Evolutionary conservation across 305 asterid species (phyloP), one percentile per base, ranked within the genome.

Genomic region (Rubia balearica): DNA sequence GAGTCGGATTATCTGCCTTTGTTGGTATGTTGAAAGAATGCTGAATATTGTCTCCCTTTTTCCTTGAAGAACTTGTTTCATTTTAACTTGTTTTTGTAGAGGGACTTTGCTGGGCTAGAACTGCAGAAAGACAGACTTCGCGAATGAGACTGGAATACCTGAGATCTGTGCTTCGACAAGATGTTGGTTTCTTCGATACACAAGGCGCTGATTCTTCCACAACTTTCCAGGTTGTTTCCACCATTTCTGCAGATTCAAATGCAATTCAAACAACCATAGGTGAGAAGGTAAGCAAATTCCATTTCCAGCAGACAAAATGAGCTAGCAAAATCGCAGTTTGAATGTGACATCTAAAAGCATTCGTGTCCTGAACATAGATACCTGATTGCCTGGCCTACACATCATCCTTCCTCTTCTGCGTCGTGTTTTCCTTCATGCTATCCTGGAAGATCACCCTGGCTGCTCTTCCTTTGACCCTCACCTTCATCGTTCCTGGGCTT

Each of bases 31-130:
- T 40, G 51, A 36, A 17, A 21, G 24, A n/a, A 61, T 13, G 22
- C 21, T 10, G 30, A n/a, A 24, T n/a, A 1, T 6, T 51, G 16
- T 11, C 16, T 45, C 1, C 21, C n/a, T 62, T 38, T 9, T 21
- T 22, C 59, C 10, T 64, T 13, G 36, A 9, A 21, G 30, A 65
- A 24, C 43, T 72, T 62, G 51, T 42, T 56, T 10, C 24, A 41
- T 10, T 71, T 36, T 5, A 53, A 17, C 9, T 36, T 41, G 49
- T n/a, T 64, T 76, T 61, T 75, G 45, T 85, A 87, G 97, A 91
- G 69, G 97, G 96, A 74, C 53, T 88, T 21, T 90, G 97, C 70
- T 90, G 97, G 97, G 94, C 97, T 68, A 88, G 96, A 84, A 90
- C 97, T 1, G 97, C 97, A 51, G 97, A 90, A 79, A 88, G 97